These are phyloP conservation scores for Magnaporthiopsis incrustans DNA, from an alignment of 2,329 filamentous ascomycete genomes.

Conservation along the genomic window DNA sequence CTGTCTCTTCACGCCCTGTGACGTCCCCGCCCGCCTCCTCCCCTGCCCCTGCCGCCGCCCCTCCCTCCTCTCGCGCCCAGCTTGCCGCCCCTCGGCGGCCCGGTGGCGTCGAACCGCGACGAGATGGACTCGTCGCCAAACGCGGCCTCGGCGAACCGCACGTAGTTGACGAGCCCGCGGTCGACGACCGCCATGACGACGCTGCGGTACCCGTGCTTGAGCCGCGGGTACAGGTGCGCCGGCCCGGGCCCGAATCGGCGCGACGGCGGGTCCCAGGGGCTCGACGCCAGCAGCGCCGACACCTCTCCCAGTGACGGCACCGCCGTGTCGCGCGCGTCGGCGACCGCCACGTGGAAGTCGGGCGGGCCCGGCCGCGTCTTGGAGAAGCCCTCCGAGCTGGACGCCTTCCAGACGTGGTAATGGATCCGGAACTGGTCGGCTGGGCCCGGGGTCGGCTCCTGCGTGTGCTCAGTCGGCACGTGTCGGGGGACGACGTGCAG, in stretches of 20 bases:
- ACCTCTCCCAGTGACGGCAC: constrained; percentile 71
- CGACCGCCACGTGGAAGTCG: constrained; percentile 77
- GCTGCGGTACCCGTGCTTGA: constrained; percentile 79
- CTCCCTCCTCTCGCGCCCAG: constrained; percentile 22
- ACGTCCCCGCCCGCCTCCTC: constrained; percentile 24
- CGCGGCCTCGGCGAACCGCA: constrained; percentile 70
- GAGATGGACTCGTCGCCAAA: constrained; percentile 71
- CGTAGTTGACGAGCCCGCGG: constrained; percentile 80
- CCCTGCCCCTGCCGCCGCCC: constrained; percentile 31
- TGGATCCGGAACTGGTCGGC: constrained; percentile 60
- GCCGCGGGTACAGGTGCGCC: constrained; percentile 56
- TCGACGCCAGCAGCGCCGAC: constrained; percentile 60
- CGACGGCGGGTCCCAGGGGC: constrained; percentile 57
- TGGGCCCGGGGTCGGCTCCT: constrained; percentile 17
- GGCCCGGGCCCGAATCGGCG: constrained; percentile 15
- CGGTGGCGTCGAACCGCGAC: constrained; percentile 41
- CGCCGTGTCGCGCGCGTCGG: constrained; percentile 63
- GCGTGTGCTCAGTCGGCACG: constrained; percentile 38
- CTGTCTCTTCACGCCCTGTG: constrained; percentile 12
- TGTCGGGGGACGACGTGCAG: constrained; percentile 67
- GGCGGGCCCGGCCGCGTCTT: constrained; percentile 73
- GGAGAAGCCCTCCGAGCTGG: constrained; percentile 54
- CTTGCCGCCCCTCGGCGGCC: constrained; percentile 28
- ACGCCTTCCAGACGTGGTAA: constrained; percentile 78
- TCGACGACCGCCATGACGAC: constrained; percentile 85